Evolutionary conservation across 495 filamentous ascomycete genomes (phyloP).

Genomic region (Margaritispora aquatica): DNA sequence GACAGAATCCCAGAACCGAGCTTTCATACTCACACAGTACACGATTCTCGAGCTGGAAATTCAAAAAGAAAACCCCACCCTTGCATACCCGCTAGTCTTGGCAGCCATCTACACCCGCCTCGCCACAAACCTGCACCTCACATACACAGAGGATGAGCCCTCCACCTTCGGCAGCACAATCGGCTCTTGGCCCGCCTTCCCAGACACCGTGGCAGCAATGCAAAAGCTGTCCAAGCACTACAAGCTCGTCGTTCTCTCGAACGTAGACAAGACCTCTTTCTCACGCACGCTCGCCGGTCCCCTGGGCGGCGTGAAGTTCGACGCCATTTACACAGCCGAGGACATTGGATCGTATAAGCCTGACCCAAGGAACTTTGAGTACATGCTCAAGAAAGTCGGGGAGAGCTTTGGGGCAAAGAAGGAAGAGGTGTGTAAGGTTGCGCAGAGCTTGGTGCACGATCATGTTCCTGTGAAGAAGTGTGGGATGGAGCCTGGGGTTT

Average conservation of each 20-base stretch:
- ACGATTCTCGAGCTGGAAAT: conserved; percentile 1
- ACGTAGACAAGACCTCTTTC: conserved; percentile 63
- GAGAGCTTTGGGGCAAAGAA: conserved; percentile 46
- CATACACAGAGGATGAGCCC: conserved; percentile 24
- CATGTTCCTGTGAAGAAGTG: conserved; percentile 60
- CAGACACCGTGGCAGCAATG: conserved; percentile 57
- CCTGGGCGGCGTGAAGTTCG: conserved; percentile 48
- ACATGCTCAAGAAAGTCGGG: conserved; percentile 33
- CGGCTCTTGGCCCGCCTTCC: conserved; percentile 57
- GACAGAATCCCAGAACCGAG: not conserved
- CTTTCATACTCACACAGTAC: conserved; percentile 6
- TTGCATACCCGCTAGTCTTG: conserved; percentile 10
- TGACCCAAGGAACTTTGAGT: conserved; percentile 56
- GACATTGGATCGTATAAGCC: conserved; percentile 76
- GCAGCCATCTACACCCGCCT: conserved; percentile 8
- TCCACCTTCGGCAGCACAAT: conserved; percentile 45
- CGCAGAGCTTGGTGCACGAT: conserved; percentile 60
- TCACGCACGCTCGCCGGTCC: conserved; percentile 42
- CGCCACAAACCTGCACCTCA: conserved; percentile 28
- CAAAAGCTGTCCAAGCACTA: conserved; percentile 48
- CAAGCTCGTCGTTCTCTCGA: conserved; percentile 67
- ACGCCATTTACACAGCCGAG: conserved; percentile 67
- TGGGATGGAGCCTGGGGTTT: conserved; percentile 55
- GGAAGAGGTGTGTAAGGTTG: conserved; percentile 58
- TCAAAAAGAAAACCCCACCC: conserved; percentile 11